Percentiles rank a stretch among this genome's conserved stretches.
These are phyloP conservation scores for Solanum hybrid DNA, from an alignment of 305 asterid species.

Conservation along the genomic window DNA sequence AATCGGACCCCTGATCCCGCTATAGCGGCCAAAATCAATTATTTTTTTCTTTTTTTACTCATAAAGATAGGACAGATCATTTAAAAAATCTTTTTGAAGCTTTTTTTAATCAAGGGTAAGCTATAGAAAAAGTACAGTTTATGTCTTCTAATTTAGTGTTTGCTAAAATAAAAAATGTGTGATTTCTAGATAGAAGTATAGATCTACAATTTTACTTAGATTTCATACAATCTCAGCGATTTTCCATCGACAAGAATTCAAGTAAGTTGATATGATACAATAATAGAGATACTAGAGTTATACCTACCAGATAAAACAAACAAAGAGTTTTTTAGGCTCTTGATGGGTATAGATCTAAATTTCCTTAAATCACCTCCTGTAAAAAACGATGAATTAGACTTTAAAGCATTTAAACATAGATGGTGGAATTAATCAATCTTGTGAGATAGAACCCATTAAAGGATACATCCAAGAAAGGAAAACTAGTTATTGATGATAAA, in stretches of 20 bases:
- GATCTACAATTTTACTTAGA: not conserved
- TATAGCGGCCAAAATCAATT: not conserved
- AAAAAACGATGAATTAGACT: not conserved
- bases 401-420: not conserved
- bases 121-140: not conserved
- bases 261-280: not conserved
- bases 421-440: not conserved
- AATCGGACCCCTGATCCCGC: not conserved
- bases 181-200: not conserved
- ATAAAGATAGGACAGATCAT: not conserved
- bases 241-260: not conserved
- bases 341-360: not conserved
- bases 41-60: not conserved
- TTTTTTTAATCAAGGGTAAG: not conserved
- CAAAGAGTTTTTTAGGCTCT: not conserved
- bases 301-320: not conserved
- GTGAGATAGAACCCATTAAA: not conserved
- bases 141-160: not conserved
- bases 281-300: not conserved
- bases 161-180: accelerated
- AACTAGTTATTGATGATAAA: not conserved
- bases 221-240: not conserved
- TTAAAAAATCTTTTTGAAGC: no score
- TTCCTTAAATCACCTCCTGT: not conserved
- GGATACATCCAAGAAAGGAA: not conserved